A percentile compares a stretch with the other conserved stretches of the same genome.
Evolutionary conservation across 306 rosid genomes (phyloP).

Genomic region (Elaeagnus macrophylla): DNA sequence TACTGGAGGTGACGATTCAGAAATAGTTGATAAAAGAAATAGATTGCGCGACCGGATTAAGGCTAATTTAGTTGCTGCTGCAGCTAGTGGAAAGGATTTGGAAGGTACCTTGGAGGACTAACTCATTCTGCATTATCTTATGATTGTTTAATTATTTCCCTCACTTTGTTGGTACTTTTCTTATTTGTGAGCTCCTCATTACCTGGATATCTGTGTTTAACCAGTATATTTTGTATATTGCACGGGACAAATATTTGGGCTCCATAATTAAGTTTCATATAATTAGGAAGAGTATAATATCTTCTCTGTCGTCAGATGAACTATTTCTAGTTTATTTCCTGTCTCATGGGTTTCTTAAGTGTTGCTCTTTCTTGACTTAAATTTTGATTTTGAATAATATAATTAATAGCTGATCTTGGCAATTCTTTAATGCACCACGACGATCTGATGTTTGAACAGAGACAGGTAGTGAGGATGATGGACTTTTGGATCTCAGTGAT

Average conservation of each 20-base stretch:
- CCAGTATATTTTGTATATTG: too few relatives aligned
- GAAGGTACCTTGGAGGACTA: conserved; percentile 48
- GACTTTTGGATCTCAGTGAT: conserved; percentile 86
- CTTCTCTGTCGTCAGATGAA: too few relatives aligned
- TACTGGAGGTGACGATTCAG: conserved; percentile 59
- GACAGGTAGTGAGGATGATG: conserved; percentile 98
- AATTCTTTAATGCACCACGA: not conserved
- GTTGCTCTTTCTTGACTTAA: too few relatives aligned
- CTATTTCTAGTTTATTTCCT: too few relatives aligned
- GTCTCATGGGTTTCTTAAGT: too few relatives aligned
- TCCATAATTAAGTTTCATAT: too few relatives aligned
- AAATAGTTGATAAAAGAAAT: conserved; percentile 57
- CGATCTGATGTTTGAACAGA: conserved; percentile 33
- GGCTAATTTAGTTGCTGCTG: conserved; percentile 69
- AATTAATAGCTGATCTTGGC: too few relatives aligned
- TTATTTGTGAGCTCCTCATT: too few relatives aligned
- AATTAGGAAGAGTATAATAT: too few relatives aligned
- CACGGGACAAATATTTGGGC: too few relatives aligned
- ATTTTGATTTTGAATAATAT: too few relatives aligned
- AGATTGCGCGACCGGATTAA: conserved; percentile 78
- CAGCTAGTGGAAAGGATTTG: conserved; percentile 88
- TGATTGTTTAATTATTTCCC: not conserved
- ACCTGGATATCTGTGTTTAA: too few relatives aligned
- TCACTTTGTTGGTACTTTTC: not conserved
- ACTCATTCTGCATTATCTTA: not conserved